Evolutionary conservation across 768 basidiomycete species (phyloP).

Genomic region (Coprinellus aureogranulatus): DNA sequence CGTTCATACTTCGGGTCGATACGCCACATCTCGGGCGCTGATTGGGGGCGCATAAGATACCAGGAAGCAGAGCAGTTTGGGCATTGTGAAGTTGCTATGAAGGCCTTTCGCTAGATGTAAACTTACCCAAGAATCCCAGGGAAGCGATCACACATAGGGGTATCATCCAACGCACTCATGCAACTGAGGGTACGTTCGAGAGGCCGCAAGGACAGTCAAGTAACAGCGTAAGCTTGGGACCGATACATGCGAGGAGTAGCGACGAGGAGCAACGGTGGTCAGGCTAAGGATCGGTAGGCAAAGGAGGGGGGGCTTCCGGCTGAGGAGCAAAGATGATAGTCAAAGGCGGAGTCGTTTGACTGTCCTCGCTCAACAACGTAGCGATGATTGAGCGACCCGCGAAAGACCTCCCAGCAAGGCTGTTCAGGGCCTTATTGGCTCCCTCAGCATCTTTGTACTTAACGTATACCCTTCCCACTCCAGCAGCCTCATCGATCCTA

Average conservation of each 20-base stretch:
- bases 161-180: no score
- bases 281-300: constrained; percentile 41
- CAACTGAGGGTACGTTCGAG: no score
- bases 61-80: no score
- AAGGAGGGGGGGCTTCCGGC: constrained; percentile 77
- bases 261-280: neutral
- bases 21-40: no score
- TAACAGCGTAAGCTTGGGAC: no score
- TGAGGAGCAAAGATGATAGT: constrained; percentile 81
- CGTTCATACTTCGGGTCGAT: no score
- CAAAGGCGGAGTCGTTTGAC: constrained; percentile 80
- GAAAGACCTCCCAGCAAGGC: constrained; percentile 86
- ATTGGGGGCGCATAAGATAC: no score
- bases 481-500: constrained; percentile 81
- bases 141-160: no score
- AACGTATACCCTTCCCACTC: constrained; percentile 95
- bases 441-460: constrained; percentile 66
- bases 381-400: constrained; percentile 86
- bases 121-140: no score
- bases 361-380: constrained; percentile 78
- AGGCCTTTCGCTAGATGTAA: no score
- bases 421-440: constrained; percentile 73
- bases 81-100: no score
- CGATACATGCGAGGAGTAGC: neutral
- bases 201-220: no score